Conservation (phyloP, 352 stramenopile species). For the Phytophthora idaei region DNA sequence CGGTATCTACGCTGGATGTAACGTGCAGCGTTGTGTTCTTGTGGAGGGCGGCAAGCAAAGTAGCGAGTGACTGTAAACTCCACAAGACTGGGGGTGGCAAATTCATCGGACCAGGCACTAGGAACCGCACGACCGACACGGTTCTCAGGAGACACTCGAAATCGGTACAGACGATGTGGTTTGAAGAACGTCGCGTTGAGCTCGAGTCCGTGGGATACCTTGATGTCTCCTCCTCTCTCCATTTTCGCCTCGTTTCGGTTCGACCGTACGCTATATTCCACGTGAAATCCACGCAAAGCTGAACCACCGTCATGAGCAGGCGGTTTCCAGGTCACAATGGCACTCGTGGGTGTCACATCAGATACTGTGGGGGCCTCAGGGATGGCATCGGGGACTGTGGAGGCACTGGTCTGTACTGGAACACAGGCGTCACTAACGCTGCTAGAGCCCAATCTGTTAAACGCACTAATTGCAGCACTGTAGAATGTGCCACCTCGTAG, state of each 20-base stretch:
- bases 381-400: slow-evolving; percentile 48
- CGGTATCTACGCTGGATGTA: slow-evolving; percentile 48
- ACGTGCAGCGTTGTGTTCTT: slow-evolving; percentile 60
- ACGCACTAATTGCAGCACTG: slow-evolving; percentile 45
- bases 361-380: slow-evolving; percentile 28
- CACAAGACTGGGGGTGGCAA: slow-evolving; percentile 68
- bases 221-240: slow-evolving; percentile 48
- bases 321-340: slow-evolving; percentile 41
- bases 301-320: slow-evolving; percentile 62
- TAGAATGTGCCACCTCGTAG: slow-evolving; percentile 55
- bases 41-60: slow-evolving; percentile 40
- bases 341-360: slow-evolving; percentile 54
- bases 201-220: slow-evolving; percentile 37
- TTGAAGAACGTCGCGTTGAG: slow-evolving; percentile 56
- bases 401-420: slow-evolving; percentile 43
- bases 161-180: slow-evolving; percentile 58
- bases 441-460: slow-evolving; percentile 56
- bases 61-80: slow-evolving; percentile 70
- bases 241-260: slow-evolving; percentile 29
- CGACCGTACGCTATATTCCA: slow-evolving; percentile 55
- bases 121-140: slow-evolving; percentile 39
- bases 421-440: slow-evolving; percentile 41
- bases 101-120: slow-evolving; percentile 40
- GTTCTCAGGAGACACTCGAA: slow-evolving; percentile 62
- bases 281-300: slow-evolving; percentile 44